These are phyloP conservation scores for Globisporangium middletonii DNA, from an alignment of 352 stramenopile species.

Conservation along the genomic window DNA sequence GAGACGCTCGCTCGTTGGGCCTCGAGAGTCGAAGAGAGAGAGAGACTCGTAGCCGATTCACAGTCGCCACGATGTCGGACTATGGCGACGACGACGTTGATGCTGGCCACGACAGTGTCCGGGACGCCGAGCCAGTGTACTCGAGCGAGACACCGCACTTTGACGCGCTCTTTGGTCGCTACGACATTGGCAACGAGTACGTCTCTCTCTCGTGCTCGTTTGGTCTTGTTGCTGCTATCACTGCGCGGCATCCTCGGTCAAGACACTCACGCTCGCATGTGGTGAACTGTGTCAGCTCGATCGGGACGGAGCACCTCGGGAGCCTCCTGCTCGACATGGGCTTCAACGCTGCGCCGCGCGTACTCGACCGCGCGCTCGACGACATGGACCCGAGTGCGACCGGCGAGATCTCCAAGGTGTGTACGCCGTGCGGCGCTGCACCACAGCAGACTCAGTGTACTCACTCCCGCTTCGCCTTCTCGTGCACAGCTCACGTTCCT, in stretches of 20 bases:
- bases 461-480: background rate
- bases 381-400: constrained; percentile 66
- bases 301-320: constrained; percentile 55
- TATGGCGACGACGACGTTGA: constrained; percentile 17
- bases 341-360: constrained; percentile 42
- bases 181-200: constrained; percentile 36
- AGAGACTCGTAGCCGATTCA: background rate
- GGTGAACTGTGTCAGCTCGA: constrained; percentile 16
- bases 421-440: background rate
- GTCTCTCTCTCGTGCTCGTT: background rate
- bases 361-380: constrained; percentile 53
- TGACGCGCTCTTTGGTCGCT: constrained; percentile 45
- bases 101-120: constrained; percentile 5
- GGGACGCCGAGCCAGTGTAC: constrained; percentile 18
- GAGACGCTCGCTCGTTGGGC: background rate
- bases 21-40: background rate
- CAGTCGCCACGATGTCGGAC: constrained; percentile 18
- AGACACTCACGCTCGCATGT: background rate
- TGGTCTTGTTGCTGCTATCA: background rate
- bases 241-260: background rate
- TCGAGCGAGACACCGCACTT: constrained; percentile 63
- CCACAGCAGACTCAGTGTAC: background rate
- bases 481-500: constrained; percentile 40
- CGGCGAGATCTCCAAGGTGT: constrained; percentile 54
- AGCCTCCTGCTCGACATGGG: constrained; percentile 67